These are phyloP conservation scores for Mycena filopes DNA, from an alignment of 768 basidiomycete genomes.

Conservation along the genomic window DNA sequence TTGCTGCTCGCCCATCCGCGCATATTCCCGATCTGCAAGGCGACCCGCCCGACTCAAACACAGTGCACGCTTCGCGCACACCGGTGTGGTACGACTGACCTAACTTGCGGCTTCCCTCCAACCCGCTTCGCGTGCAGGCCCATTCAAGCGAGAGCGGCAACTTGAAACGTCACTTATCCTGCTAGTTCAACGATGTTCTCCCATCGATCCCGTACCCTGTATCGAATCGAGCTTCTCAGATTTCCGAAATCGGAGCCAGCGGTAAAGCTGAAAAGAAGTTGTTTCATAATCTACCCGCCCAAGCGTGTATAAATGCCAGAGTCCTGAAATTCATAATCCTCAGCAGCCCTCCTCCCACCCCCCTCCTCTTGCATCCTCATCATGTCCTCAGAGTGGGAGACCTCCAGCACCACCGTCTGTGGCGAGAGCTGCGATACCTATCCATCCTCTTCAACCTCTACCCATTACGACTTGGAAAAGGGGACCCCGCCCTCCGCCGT, in stretches of 20 bases:
- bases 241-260: conserved; percentile 28
- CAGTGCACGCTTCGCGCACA: background rate
- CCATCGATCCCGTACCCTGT: conserved; percentile 28
- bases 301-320: conserved; percentile 22
- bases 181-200: conserved; percentile 21
- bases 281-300: conserved; percentile 11
- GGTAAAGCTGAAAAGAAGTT: conserved; percentile 11
- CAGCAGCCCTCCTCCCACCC: conserved; percentile 3
- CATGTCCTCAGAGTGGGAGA: conserved; percentile 36
- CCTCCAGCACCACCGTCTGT: conserved; percentile 39
- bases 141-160: conserved; percentile 17
- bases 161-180: conserved; percentile 29
- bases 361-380: background rate
- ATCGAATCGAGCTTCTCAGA: conserved; percentile 25
- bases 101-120: conserved; percentile 9
- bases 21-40: conserved; percentile 28
- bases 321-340: background rate
- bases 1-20: conserved; percentile 4
- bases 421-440: conserved; percentile 31
- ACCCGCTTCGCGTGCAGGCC: conserved; percentile 19
- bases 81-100: conserved; percentile 25
- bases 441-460: conserved; percentile 23
- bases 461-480: conserved; percentile 20
- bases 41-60: conserved; percentile 4
- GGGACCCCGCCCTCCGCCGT: background rate